phyloP scores from a whole-genome alignment of 495 filamentous ascomycete genomes.

The Penicillium desertorum region DNA sequence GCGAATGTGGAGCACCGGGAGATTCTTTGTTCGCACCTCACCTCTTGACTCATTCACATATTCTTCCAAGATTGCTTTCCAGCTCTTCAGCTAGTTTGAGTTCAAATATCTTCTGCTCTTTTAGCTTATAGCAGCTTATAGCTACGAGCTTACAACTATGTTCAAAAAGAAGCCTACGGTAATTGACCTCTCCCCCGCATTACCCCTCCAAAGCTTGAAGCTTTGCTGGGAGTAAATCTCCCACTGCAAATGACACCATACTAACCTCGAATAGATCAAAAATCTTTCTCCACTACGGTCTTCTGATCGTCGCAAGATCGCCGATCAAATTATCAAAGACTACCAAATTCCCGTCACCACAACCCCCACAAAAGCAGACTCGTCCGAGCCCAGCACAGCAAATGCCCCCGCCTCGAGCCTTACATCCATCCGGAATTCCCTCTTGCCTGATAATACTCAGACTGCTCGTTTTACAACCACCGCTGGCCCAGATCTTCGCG shows the following conservation, averaged over 20 bases:
- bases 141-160: constrained; percentile 43
- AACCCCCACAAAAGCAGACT: constrained; percentile 32
- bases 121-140: no score
- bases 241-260: background rate
- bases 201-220: constrained; percentile 24
- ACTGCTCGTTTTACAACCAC: constrained; percentile 71
- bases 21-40: constrained; percentile 4
- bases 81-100: background rate
- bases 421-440: constrained; percentile 56
- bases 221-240: background rate
- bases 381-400: constrained; percentile 25
- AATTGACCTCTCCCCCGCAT: constrained; percentile 33
- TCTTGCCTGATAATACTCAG: constrained; percentile 64
- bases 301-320: constrained; percentile 68
- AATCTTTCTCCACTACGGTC: constrained; percentile 66
- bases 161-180: constrained; percentile 82
- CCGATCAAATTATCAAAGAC: constrained; percentile 67
- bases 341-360: constrained; percentile 54
- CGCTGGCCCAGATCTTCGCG: constrained; percentile 60
- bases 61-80: background rate
- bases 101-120: background rate
- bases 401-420: constrained; percentile 44
- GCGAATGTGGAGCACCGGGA: background rate
- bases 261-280: constrained; percentile 55
- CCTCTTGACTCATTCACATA: background rate